These are phyloP conservation scores for Euphrasia arctica DNA, from an alignment of 305 asterid genomes.

Conservation along the genomic window DNA sequence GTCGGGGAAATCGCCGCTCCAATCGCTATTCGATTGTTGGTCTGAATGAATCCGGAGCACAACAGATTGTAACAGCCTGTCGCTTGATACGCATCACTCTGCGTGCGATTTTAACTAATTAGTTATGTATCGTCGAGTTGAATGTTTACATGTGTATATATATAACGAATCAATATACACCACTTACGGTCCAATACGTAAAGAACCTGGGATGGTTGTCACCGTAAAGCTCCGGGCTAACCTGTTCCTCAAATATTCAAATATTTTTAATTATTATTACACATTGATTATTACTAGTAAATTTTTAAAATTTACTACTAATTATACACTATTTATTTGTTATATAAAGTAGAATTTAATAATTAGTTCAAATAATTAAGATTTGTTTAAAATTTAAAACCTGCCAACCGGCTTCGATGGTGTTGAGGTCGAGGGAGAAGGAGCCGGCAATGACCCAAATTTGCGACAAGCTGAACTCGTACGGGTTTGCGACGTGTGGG, in stretches of 20 bases:
- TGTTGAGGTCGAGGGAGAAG: conserved; percentile 78
- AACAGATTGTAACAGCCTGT: conserved; percentile 97
- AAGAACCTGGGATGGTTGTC: conserved; percentile 58
- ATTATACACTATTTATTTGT: too few relatives aligned
- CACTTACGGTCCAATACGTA: conserved; percentile 68
- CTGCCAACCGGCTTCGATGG: conserved; percentile 99
- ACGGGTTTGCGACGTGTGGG: conserved; percentile 68
- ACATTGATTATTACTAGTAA: too few relatives aligned
- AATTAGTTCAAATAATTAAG: too few relatives aligned
- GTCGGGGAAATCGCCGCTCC: conserved; percentile 98
- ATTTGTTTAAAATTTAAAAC: conserved; percentile 19
- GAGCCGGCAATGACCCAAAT: conserved; percentile 96
- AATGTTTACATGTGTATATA: too few relatives aligned
- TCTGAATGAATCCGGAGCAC: conserved; percentile 98
- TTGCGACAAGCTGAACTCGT: conserved; percentile 92
- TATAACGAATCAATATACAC: neutral
- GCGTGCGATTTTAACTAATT: conserved; percentile 11
- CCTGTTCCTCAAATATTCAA: conserved; percentile 37
- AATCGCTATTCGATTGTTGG: conserved; percentile 78
- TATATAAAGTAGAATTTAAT: too few relatives aligned
- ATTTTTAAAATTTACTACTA: too few relatives aligned
- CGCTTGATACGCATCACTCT: conserved; percentile 96
- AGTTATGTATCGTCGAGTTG: neutral
- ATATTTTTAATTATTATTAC: too few relatives aligned
- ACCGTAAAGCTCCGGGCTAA: conserved; percentile 68